phyloP scores from a whole-genome alignment of 768 basidiomycete species.

The Coprinopsis sp. region DNA sequence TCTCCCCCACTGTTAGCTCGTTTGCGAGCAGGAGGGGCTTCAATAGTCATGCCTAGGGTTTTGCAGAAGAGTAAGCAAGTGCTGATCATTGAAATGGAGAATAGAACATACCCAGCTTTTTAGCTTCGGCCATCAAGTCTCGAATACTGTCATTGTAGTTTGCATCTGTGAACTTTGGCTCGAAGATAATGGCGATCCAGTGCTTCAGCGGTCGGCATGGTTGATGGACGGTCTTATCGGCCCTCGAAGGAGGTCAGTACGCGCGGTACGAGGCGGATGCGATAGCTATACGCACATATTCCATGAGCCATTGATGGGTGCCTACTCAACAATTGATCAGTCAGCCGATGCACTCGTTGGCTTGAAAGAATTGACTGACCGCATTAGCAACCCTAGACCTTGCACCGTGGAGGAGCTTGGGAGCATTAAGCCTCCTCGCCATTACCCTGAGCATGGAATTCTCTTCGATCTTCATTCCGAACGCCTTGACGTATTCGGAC shows the following conservation, averaged over 20 bases:
- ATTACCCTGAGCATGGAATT: slow-evolving; percentile 46
- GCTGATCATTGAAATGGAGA: slow-evolving; percentile 28
- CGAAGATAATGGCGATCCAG: slow-evolving; percentile 67
- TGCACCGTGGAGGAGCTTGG: slow-evolving; percentile 59
- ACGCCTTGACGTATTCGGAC: slow-evolving; percentile 65
- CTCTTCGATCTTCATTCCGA: slow-evolving; percentile 55
- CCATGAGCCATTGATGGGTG: slow-evolving; percentile 66
- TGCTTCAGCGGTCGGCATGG: slow-evolving; percentile 38
- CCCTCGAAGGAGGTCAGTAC: slow-evolving; percentile 48
- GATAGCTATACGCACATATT: slow-evolving; percentile 54
- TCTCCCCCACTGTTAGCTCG: slow-evolving; percentile 39
- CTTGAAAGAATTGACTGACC: slow-evolving; percentile 7
- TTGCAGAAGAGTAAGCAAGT: slow-evolving; percentile 31
- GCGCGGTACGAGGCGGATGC: slow-evolving; percentile 22
- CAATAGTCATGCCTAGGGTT: slow-evolving; percentile 59
- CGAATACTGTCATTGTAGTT: slow-evolving; percentile 45
- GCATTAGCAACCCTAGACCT: slow-evolving; percentile 48
- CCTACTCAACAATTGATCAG: neutral
- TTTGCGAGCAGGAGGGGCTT: slow-evolving; percentile 33
- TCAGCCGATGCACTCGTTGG: no score
- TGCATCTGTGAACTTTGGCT: slow-evolving; percentile 45
- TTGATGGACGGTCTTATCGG: slow-evolving; percentile 61
- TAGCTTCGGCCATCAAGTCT: slow-evolving; percentile 45
- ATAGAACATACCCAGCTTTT: slow-evolving; percentile 51
- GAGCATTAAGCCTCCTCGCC: slow-evolving; percentile 57